Percentiles rank a stretch among this genome's conserved stretches.
Conservation (phyloP, 2,329 filamentous ascomycete genomes). For the Trichoderma aggressivum region DNA sequence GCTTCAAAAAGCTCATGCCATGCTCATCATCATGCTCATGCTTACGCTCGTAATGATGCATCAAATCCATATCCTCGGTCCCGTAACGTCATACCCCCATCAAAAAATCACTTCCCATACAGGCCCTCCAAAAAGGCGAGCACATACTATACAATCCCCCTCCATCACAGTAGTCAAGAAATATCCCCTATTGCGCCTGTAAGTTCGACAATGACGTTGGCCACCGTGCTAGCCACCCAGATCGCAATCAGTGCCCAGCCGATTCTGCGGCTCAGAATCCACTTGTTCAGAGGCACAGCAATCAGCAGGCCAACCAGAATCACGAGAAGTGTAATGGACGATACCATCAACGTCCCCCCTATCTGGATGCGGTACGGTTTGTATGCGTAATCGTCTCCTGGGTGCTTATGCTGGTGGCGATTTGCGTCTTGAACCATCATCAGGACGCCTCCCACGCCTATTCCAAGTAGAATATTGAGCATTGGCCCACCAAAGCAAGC, state of each 20-base stretch:
- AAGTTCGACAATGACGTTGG: conserved; percentile 79
- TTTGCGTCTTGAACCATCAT: conserved; percentile 75
- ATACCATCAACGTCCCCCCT: conserved; percentile 79
- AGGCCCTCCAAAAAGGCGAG: neutral
- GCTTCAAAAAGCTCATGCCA: neutral
- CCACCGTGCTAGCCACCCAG: conserved; percentile 75
- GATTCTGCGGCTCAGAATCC: conserved; percentile 79
- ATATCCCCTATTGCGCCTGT: conserved; percentile 48
- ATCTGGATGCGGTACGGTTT: conserved; percentile 80
- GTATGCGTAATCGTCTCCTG: conserved; percentile 61
- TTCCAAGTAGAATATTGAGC: conserved; percentile 93
- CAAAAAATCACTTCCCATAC: neutral
- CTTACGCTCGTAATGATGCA: neutral
- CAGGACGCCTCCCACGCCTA: conserved; percentile 86
- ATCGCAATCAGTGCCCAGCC: conserved; percentile 76
- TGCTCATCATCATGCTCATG: neutral
- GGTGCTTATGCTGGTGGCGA: conserved; percentile 63
- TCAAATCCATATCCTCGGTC: neutral
- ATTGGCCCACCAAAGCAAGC: conserved; percentile 98
- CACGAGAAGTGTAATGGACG: conserved; percentile 75
- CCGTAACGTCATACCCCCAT: neutral
- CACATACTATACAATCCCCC: neutral
- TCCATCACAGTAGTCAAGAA: neutral
- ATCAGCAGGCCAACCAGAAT: conserved; percentile 77
- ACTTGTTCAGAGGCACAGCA: conserved; percentile 78